Evolutionary conservation across 2,329 filamentous ascomycete genomes (phyloP).

Genomic region (Aspergillus pseudonomiae): DNA sequence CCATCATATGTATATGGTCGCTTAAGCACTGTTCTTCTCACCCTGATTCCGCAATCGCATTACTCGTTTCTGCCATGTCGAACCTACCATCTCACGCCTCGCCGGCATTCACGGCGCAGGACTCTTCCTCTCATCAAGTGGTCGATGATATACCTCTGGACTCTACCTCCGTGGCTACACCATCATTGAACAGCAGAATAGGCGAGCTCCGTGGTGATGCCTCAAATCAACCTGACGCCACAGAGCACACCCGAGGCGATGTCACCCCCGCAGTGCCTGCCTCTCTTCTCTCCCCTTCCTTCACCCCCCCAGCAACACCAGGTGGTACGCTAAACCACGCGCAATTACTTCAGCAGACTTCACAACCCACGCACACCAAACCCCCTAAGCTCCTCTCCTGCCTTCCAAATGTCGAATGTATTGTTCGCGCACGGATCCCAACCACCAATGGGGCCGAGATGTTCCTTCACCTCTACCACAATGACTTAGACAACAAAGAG

Average conservation of each 20-base stretch:
- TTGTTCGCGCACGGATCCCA: constrained; percentile 91
- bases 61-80: constrained; percentile 47
- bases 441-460: constrained; percentile 91
- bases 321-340: constrained; percentile 41
- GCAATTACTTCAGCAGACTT: constrained; percentile 31
- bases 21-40: background rate
- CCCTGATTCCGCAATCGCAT: constrained; percentile 15
- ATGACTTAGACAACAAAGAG: constrained; percentile 91
- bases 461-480: constrained; percentile 94
- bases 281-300: constrained; percentile 57
- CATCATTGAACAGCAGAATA: constrained; percentile 12
- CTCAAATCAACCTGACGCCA: constrained; percentile 22
- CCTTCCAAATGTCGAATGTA: constrained; percentile 85
- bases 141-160: constrained; percentile 30
- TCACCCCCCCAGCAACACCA: constrained; percentile 51
- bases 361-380: constrained; percentile 48
- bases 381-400: constrained; percentile 72
- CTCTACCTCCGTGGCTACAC: constrained; percentile 7
- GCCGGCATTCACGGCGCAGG: constrained; percentile 50
- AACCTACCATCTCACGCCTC: constrained; percentile 60
- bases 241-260: constrained; percentile 31
- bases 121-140: constrained; percentile 25
- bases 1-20: background rate
- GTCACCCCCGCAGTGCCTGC: constrained; percentile 53
- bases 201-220: constrained; percentile 23